phyloP scores from a whole-genome alignment of 2,329 filamentous ascomycete genomes.

The Diaporthe capsici region DNA sequence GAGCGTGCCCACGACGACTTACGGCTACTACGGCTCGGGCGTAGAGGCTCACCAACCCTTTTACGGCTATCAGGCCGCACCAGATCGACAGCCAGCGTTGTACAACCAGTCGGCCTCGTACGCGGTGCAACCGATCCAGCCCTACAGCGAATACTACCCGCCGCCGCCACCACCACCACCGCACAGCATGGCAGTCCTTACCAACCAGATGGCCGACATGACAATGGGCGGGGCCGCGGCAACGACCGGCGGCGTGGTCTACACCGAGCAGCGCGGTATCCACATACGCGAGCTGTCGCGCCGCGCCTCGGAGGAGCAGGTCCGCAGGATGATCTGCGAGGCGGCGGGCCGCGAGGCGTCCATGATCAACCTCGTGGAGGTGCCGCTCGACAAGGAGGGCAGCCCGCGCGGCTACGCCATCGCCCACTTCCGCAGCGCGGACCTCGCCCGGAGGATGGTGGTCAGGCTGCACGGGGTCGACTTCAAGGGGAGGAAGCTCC shows the following conservation, averaged over 20 bases:
- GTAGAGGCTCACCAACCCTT: conserved; percentile 15
- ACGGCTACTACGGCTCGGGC: conserved; percentile 30
- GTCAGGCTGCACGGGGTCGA: conserved; percentile 35
- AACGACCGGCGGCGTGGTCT: conserved; percentile 28
- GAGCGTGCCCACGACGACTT: neutral
- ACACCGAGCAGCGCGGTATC: conserved; percentile 42
- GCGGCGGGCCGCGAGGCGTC: conserved; percentile 35
- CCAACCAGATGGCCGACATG: conserved; percentile 32
- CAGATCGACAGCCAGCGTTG: conserved; percentile 22
- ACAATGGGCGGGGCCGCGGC: neutral
- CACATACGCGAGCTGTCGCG: conserved; percentile 40
- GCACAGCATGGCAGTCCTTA: conserved; percentile 8
- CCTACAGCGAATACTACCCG: conserved; percentile 35
- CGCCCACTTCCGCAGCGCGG: conserved; percentile 38
- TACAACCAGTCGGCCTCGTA: conserved; percentile 35
- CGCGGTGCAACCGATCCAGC: conserved; percentile 36
- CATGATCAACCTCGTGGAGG: conserved; percentile 34
- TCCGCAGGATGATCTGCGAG: conserved; percentile 40
- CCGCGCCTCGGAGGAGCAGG: conserved; percentile 36
- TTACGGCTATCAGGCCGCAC: conserved; percentile 5
- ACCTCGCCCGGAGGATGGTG: conserved; percentile 37
- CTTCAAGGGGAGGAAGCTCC: conserved; percentile 40
- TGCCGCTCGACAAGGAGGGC: conserved; percentile 38
- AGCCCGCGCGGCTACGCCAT: conserved; percentile 36
- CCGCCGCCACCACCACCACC: conserved; percentile 10